Evolutionary conservation across 179 eudicot genomes (phyloP).

Genomic region (Silene coronaria): DNA sequence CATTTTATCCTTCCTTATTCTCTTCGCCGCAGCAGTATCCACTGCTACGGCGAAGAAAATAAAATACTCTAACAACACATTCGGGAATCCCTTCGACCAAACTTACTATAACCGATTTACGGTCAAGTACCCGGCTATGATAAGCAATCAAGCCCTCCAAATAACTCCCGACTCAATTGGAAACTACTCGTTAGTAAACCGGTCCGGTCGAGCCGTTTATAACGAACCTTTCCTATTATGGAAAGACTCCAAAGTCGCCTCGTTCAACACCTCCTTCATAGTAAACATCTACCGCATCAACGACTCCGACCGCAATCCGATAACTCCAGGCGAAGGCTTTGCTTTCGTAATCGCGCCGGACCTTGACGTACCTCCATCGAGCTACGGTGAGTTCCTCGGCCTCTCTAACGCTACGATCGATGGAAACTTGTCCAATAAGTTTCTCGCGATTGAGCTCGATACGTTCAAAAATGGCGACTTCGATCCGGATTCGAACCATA

Average conservation of each 20-base stretch:
- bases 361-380: slow-evolving; percentile 27
- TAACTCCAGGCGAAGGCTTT: slow-evolving; percentile 50
- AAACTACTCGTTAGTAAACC: slow-evolving; percentile 22
- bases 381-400: slow-evolving; percentile 59
- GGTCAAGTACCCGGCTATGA: slow-evolving; percentile 29
- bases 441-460: slow-evolving; percentile 77
- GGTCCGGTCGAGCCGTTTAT: slow-evolving; percentile 42
- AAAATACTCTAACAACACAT: neutral
- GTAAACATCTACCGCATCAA: slow-evolving; percentile 31
- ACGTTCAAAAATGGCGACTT: slow-evolving; percentile 39
- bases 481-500: slow-evolving; percentile 63
- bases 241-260: slow-evolving; percentile 35
- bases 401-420: slow-evolving; percentile 51
- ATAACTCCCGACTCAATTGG: slow-evolving; percentile 60
- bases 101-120: slow-evolving; percentile 18
- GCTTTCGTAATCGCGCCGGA: slow-evolving; percentile 61
- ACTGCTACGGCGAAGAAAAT: neutral
- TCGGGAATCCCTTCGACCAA: slow-evolving; percentile 42
- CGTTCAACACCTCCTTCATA: slow-evolving; percentile 51
- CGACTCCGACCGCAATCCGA: slow-evolving; percentile 3
- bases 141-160: slow-evolving; percentile 48
- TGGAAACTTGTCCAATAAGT: slow-evolving; percentile 29
- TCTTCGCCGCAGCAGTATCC: neutral
- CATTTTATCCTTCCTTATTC: neutral
- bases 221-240: slow-evolving; percentile 38